Conservation (phyloP, 2,329 filamentous ascomycete species). For the Curvularia eragrostidis region DNA sequence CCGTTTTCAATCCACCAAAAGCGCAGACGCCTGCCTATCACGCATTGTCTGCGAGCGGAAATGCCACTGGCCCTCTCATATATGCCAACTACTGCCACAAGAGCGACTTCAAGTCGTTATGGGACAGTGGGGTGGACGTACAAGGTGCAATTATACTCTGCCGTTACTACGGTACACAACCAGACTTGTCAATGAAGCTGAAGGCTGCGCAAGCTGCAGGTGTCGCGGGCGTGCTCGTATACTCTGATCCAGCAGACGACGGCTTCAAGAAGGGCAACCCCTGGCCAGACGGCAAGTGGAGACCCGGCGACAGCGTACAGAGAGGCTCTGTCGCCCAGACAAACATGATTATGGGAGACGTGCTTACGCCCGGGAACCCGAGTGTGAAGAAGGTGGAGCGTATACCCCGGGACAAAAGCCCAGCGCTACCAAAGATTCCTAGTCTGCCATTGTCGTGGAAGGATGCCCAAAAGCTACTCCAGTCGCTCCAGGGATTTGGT, state of each 20-base stretch:
- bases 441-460: constrained; percentile 90
- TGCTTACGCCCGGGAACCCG: constrained; percentile 87
- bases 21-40: constrained; percentile 81
- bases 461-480: constrained; percentile 81
- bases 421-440: constrained; percentile 80
- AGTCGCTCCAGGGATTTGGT: constrained; percentile 77
- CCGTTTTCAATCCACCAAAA: constrained; percentile 64
- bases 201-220: constrained; percentile 88
- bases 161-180: constrained; percentile 76
- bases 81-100: constrained; percentile 92
- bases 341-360: constrained; percentile 86
- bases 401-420: constrained; percentile 71
- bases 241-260: constrained; percentile 87
- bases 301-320: constrained; percentile 83
- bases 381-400: constrained; percentile 71
- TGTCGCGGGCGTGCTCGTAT: constrained; percentile 86
- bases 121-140: constrained; percentile 73
- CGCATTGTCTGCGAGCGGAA: constrained; percentile 84
- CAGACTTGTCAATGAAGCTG: constrained; percentile 79
- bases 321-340: constrained; percentile 80
- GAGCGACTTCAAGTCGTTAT: constrained; percentile 78
- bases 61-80: constrained; percentile 83
- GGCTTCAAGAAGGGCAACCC: constrained; percentile 76
- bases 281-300: constrained; percentile 78
- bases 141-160: constrained; percentile 85